phyloP scores from a whole-genome alignment of 352 stramenopile species.

The Globisporangium orthogonon region DNA sequence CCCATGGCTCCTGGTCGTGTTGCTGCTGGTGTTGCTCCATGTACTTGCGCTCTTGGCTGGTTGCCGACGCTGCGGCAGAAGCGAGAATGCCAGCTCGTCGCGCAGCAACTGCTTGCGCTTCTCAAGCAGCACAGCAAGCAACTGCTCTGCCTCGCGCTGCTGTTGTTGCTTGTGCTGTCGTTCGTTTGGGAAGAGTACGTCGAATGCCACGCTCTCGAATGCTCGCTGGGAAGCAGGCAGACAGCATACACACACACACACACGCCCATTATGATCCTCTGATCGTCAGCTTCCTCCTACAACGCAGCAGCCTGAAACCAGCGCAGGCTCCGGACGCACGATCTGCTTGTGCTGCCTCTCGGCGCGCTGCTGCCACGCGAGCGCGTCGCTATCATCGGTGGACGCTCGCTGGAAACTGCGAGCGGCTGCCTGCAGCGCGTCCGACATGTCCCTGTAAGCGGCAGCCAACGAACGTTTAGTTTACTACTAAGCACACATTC shows the following conservation, averaged over 20 bases:
- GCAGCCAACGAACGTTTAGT: no score
- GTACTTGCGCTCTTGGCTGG: not conserved
- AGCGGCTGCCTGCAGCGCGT: constrained; percentile 2
- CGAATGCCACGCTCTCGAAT: constrained; percentile 11
- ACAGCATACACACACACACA: not conserved
- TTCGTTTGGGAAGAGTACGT: constrained; percentile 5
- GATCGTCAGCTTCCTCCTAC: not conserved
- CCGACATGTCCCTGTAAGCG: not conserved
- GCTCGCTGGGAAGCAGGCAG: not conserved
- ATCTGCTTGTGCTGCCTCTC: constrained; percentile 8
- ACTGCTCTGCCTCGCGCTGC: constrained; percentile 11
- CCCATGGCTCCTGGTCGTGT: no score
- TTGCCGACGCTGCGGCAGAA: constrained; percentile 10
- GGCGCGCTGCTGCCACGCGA: not conserved
- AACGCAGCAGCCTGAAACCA: not conserved
- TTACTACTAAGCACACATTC: no score
- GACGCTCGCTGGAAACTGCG: constrained; percentile 4
- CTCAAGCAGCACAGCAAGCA: constrained; percentile 16
- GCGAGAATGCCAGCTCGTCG: constrained; percentile 14
- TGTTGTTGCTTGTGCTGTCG: not conserved
- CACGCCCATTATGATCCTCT: no score
- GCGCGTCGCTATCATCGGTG: not conserved
- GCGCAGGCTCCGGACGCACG: constrained; percentile 1
- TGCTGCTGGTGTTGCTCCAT: not conserved
- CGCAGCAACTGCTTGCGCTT: constrained; percentile 20